Evolutionary conservation across 2,329 filamentous ascomycete genomes (phyloP).

Genomic region (Cylindrodendrum hubeiense): DNA sequence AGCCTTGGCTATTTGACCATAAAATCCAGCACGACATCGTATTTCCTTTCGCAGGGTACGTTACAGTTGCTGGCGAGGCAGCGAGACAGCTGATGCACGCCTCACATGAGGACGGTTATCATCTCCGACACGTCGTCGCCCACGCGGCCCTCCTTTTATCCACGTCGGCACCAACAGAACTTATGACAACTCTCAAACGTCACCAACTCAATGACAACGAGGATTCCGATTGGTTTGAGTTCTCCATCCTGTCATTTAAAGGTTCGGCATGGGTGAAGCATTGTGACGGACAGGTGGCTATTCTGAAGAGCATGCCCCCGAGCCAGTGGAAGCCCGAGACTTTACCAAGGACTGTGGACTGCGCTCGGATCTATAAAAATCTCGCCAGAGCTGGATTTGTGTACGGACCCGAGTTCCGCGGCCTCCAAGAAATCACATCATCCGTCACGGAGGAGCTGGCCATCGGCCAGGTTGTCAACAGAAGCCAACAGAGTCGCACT

Average conservation of each 20-base stretch:
- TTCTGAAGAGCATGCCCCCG: background rate
- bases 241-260: conserved; percentile 22
- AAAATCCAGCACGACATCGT: conserved; percentile 37
- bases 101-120: conserved; percentile 32
- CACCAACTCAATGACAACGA: conserved; percentile 24
- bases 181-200: conserved; percentile 18
- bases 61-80: conserved; percentile 61
- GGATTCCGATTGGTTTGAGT: conserved; percentile 25
- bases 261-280: conserved; percentile 26
- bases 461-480: conserved; percentile 1
- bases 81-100: conserved; percentile 6
- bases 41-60: conserved; percentile 40
- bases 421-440: background rate
- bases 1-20: conserved; percentile 57
- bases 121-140: conserved; percentile 39
- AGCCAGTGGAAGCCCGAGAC: background rate
- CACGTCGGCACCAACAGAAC: conserved; percentile 2
- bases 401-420: conserved; percentile 15
- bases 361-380: background rate
- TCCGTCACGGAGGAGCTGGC: background rate
- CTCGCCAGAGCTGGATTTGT: conserved; percentile 8
- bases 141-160: conserved; percentile 48
- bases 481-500: background rate
- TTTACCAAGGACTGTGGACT: conserved; percentile 9
- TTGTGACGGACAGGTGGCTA: conserved; percentile 22